phyloP scores from a whole-genome alignment of 192 early-diverging fungal genomes.

The Coemansia sp. region DNA sequence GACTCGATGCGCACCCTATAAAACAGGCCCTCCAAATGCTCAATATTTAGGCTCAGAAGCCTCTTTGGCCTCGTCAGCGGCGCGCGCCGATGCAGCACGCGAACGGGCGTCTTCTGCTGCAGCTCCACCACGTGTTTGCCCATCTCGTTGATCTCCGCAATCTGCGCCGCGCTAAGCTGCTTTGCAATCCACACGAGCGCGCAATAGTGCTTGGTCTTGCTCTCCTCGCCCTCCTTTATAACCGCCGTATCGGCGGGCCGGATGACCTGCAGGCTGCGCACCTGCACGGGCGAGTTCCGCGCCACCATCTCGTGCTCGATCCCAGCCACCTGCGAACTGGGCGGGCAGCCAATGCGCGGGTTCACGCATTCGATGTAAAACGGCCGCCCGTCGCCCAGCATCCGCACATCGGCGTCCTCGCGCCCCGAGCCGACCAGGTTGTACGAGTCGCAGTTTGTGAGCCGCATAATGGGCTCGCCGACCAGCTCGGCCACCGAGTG shows the following conservation, averaged over 20 bases:
- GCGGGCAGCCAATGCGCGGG: constrained; percentile 56
- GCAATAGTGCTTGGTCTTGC: constrained; percentile 69
- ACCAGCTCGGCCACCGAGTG: constrained; percentile 80
- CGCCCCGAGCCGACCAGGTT: constrained; percentile 84
- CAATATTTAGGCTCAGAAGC: constrained; percentile 54
- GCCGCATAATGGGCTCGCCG: constrained; percentile 55
- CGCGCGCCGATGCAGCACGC: constrained; percentile 70
- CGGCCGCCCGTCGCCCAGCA: constrained; percentile 87
- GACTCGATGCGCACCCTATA: constrained; percentile 70
- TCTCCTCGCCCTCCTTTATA: constrained; percentile 75
- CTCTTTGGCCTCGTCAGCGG: constrained; percentile 58
- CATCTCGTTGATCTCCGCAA: constrained; percentile 56
- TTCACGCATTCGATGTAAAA: constrained; percentile 89
- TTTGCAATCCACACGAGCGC: constrained; percentile 68
- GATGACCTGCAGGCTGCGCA: constrained; percentile 52
- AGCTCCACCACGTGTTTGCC: constrained; percentile 53
- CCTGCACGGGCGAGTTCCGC: constrained; percentile 54
- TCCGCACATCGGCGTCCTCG: constrained; percentile 94
- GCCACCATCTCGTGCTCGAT: constrained; percentile 52
- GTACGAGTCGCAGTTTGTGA: constrained; percentile 62
- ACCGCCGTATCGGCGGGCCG: constrained; percentile 54
- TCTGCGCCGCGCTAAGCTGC: constrained; percentile 51
- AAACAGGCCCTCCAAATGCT: constrained; percentile 53
- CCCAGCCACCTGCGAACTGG: constrained; percentile 29
- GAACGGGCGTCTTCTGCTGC: constrained; percentile 68